These are phyloP conservation scores for Astrothelium macrocarpum DNA, from an alignment of 495 filamentous ascomycete genomes.

Conservation along the genomic window DNA sequence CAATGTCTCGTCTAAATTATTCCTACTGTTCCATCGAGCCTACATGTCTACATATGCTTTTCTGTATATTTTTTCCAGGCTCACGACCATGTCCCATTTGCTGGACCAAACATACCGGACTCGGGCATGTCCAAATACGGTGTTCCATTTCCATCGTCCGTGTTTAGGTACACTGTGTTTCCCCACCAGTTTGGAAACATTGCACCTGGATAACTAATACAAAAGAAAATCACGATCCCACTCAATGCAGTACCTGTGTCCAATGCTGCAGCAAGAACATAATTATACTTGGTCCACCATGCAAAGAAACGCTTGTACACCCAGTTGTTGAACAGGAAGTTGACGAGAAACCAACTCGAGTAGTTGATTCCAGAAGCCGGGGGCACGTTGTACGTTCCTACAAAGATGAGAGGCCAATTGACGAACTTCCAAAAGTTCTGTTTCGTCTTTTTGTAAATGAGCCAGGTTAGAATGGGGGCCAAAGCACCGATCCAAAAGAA, in stretches of 20 bases:
- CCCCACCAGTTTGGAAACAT: slow-evolving; percentile 27
- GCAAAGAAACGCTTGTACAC: slow-evolving; percentile 53
- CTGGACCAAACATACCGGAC: neutral
- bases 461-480: slow-evolving; percentile 58
- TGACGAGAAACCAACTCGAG: slow-evolving; percentile 70
- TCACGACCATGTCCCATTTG: slow-evolving; percentile 9
- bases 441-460: slow-evolving; percentile 41
- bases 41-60: too few species aligned
- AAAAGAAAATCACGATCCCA: slow-evolving; percentile 74
- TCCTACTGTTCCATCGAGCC: too few species aligned
- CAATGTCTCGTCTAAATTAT: too few species aligned
- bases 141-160: slow-evolving; percentile 6
- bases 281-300: slow-evolving; percentile 88
- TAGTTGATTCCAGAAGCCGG: slow-evolving; percentile 81
- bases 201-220: slow-evolving; percentile 62
- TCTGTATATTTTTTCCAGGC: neutral
- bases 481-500: slow-evolving; percentile 67
- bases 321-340: slow-evolving; percentile 70
- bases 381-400: slow-evolving; percentile 68
- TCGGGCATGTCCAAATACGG: neutral
- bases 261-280: slow-evolving; percentile 72
- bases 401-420: slow-evolving; percentile 63
- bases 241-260: slow-evolving; percentile 74
- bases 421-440: slow-evolving; percentile 50
- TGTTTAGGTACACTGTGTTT: slow-evolving; percentile 9